phyloP scores from a whole-genome alignment of 2,329 filamentous ascomycete genomes.

The Sporothrix pallida region DNA sequence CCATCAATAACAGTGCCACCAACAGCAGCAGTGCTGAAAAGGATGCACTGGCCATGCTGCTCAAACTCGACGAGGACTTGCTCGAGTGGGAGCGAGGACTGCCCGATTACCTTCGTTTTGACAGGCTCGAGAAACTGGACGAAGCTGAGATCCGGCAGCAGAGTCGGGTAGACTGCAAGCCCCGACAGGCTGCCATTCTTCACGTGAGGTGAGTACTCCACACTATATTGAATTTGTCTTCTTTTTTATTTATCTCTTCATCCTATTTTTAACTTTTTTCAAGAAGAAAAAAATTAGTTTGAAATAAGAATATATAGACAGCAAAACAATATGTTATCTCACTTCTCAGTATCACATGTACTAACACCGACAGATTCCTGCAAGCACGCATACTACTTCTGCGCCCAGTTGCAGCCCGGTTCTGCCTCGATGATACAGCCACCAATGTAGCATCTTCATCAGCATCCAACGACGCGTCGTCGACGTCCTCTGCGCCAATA shows the following conservation, averaged over 20 bases:
- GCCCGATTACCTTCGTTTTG: background rate
- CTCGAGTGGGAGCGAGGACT: conserved; percentile 3
- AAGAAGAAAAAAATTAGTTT: no score
- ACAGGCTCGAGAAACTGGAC: background rate
- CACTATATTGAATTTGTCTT: no score
- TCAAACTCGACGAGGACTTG: background rate
- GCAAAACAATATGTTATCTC: no score
- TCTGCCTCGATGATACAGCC: background rate
- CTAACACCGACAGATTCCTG: background rate
- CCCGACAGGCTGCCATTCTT: background rate
- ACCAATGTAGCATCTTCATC: background rate
- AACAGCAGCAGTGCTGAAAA: background rate
- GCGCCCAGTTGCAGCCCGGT: background rate
- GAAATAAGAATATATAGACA: no score
- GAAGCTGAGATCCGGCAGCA: background rate
- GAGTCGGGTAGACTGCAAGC: background rate
- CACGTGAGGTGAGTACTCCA: background rate
- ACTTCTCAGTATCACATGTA: no score
- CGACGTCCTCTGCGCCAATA: background rate
- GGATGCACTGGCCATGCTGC: background rate
- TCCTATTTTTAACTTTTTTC: no score
- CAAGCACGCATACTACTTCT: background rate
- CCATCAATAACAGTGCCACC: background rate
- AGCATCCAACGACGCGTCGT: background rate
- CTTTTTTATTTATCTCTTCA: no score